Conservation (phyloP, 2,329 filamentous ascomycete genomes). For the Aureobasidium sp. region DNA sequence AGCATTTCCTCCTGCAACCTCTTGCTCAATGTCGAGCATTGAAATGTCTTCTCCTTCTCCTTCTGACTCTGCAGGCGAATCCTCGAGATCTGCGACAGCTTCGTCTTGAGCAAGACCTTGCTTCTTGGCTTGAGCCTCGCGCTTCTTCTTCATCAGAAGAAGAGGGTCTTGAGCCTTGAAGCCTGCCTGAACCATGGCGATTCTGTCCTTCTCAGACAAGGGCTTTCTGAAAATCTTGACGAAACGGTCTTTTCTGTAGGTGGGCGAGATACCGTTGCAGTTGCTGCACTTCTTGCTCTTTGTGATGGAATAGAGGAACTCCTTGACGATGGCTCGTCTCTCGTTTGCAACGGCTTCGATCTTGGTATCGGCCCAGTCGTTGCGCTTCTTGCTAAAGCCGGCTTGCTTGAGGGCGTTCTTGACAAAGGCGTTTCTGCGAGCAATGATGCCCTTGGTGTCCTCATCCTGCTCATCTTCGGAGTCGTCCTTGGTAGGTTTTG, state of each 20-base stretch:
- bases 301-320: constrained; percentile 68
- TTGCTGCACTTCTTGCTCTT: constrained; percentile 60
- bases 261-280: constrained; percentile 63
- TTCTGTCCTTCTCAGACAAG: constrained; percentile 63
- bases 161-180: constrained; percentile 65
- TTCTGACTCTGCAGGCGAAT: constrained; percentile 35
- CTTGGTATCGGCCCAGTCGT: constrained; percentile 51
- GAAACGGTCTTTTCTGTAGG: constrained; percentile 80
- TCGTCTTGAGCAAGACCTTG: constrained; percentile 52
- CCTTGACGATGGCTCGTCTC: constrained; percentile 66
- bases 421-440: constrained; percentile 58
- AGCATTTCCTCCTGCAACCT: constrained; percentile 40
- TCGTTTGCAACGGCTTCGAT: constrained; percentile 76
- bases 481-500: constrained; percentile 31
- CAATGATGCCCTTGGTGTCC: constrained; percentile 47
- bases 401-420: constrained; percentile 59
- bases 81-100: constrained; percentile 57
- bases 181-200: constrained; percentile 62
- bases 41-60: constrained; percentile 24
- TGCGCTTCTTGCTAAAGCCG: constrained; percentile 34
- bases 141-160: constrained; percentile 44
- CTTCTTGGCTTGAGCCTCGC: constrained; percentile 37
- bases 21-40: constrained; percentile 32
- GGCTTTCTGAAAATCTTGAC: constrained; percentile 90
- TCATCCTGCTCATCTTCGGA: constrained; percentile 54